Evolutionary conservation across 345 rosid species (phyloP), one percentile per base, ranked within the genome.

Genomic region (Turnera subulata): DNA sequence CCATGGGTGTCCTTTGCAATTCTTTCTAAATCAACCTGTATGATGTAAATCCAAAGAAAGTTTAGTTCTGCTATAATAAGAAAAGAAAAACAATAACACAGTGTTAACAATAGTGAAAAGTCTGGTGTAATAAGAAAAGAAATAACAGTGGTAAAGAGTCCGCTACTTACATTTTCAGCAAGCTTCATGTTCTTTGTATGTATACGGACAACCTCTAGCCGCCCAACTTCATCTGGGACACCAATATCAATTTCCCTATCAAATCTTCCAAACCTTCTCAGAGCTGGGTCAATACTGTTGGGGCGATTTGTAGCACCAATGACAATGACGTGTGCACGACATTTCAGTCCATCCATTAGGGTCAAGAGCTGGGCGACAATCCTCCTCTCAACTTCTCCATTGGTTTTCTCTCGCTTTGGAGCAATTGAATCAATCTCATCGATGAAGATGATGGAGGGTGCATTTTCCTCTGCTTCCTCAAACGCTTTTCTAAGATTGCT

Each of bases 241-340:
- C n/a, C n/a, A n/a, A n/a, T n/a, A n/a, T n/a, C 96, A 25, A 92
- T 92, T 58, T 92, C 98, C 76, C 95, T 74, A 39, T 89, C 98
- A 50, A 92, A 92, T 60, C 98, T 81, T 6, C 98, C 96, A 73
- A 92, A 92, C 75, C 98, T 82, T 63, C 97, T 83, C 70, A 89
- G 73, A 56, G 98, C 95, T 2, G 96, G 95, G 70, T 92, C 98
- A 48, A 92, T 82, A 66, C 96, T 89, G 64, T 89, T 92, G 52
- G 98, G 98, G 12, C 98, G 93, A 72, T 92, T 92, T n/a, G 98
- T 92, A 65, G 98, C 98, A 16, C 97, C 97, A 13, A 92, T 89
- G 58, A 92, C 96, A 56, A 92, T 89, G 53, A 89, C 91, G 80
- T 92, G 95, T 0, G 95, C 95, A 55, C 95, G 93, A 0, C 95